Percentiles rank a stretch among this genome's conserved stretches.
phyloP scores from a whole-genome alignment of 1,139 yeast species.

The Debaryomyces sp. region DNA sequence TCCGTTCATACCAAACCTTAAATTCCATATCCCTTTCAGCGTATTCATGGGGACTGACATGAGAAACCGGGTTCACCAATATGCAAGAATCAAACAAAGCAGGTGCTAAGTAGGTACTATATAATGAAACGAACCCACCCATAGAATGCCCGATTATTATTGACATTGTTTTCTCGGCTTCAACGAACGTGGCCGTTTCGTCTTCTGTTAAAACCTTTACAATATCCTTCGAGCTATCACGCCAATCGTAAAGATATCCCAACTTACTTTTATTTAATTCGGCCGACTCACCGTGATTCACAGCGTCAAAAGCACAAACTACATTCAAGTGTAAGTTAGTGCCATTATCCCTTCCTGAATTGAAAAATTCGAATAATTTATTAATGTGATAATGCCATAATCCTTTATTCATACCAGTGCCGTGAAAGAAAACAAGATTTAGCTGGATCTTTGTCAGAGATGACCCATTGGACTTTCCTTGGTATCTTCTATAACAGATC shows the following conservation, averaged over 20 bases:
- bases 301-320: constrained; percentile 54
- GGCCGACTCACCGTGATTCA: constrained; percentile 62
- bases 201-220: constrained; percentile 42
- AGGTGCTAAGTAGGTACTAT: constrained; percentile 49
- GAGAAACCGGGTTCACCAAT: constrained; percentile 58
- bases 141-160: constrained; percentile 63
- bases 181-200: constrained; percentile 27
- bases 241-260: constrained; percentile 55
- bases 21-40: constrained; percentile 12
- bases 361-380: constrained; percentile 28
- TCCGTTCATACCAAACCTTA: constrained; percentile 10
- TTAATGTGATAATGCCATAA: constrained; percentile 58
- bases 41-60: constrained; percentile 12
- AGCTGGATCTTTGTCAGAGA: neutral
- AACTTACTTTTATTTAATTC: constrained; percentile 46
- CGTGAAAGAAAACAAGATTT: constrained; percentile 55
- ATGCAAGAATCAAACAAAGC: constrained; percentile 50
- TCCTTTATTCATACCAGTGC: constrained; percentile 62
- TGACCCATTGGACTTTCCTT: constrained; percentile 10
- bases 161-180: constrained; percentile 23
- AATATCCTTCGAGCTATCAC: constrained; percentile 59
- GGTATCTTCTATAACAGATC: constrained; percentile 28
- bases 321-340: constrained; percentile 12
- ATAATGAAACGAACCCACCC: constrained; percentile 57
- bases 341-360: constrained; percentile 8